Base-by-base conservation (phyloP, 2,329 filamentous ascomycete species). In the Tolypocladium capitatum region DNA sequence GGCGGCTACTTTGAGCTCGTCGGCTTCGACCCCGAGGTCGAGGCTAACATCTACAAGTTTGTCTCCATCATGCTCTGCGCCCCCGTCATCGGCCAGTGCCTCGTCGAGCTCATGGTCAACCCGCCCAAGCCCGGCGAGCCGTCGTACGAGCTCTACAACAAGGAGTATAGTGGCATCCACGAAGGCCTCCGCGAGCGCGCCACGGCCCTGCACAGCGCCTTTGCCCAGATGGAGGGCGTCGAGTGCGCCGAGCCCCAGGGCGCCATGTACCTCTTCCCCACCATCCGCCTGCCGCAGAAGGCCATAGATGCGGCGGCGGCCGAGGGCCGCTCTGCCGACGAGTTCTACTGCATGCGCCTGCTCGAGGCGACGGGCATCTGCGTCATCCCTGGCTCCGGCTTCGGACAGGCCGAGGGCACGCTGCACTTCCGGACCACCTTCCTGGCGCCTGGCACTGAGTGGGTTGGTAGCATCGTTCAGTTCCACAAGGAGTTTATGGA, bases 201-300 rank as follows among this genome's bases (percentile, higher is more conserved):
- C 35, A 78, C 74, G 50, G 90, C 92, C 7, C 75, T 98, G 45
- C 92, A 94, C 69, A 78, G 89, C 59, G 90, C 91, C 28, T 98
- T 98, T 69, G 74, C 81, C 65, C 71, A 88, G 63, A 97, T 98
- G 92, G 91, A 97, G 68, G 92, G 92, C 49, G 91, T 98, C 50
- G 80, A 90, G 64, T 95, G 90, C 69, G 84, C 85, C 59, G 76
- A 81, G 56, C 92, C 92, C 48, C 86, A 95, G 76, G 92, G 92
- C 51, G 84, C 86, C 63, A 98, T 98, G 92, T 98, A 98, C 72
- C 84, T 98, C 60, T 98, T 97, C 80, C 92, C 92, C 24, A 92
- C 87, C 57, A 94, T 98, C 69, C 80, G 73, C 32, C 73, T 98
- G 24, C 80, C 92, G 2, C 57, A 69, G 24, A 87, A 86, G 69